A percentile compares a stretch with the other conserved stretches of the same genome.
These are phyloP conservation scores for Tubosaeta sp. DNA, from an alignment of 768 basidiomycete genomes.

Conservation along the genomic window DNA sequence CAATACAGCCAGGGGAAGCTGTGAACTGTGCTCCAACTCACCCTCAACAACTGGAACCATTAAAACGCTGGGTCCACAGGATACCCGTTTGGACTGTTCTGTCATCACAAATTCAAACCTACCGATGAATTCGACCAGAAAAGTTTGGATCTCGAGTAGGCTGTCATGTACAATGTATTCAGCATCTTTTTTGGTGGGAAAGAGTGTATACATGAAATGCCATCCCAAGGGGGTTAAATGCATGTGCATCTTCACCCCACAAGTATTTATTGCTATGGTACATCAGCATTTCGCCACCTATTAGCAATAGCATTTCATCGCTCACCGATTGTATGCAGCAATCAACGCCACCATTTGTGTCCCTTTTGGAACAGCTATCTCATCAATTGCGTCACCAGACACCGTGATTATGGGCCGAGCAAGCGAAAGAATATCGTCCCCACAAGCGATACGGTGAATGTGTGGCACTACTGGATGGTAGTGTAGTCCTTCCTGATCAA, in stretches of 20 bases:
- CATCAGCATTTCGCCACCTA: not conserved
- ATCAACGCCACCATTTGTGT: constrained; percentile 37
- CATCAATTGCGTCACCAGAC: constrained; percentile 37
- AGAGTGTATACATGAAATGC: constrained; percentile 27
- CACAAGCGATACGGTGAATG: constrained; percentile 46
- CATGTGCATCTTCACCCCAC: constrained; percentile 30
- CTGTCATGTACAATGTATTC: constrained; percentile 11
- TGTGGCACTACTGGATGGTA: constrained; percentile 49
- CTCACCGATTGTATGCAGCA: constrained; percentile 16
- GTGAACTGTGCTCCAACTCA: constrained; percentile 27
- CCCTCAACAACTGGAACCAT: constrained; percentile 36
- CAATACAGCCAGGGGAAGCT: constrained; percentile 31
- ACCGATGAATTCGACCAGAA: constrained; percentile 51
- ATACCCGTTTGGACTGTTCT: constrained; percentile 26
- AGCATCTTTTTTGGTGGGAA: not conserved
- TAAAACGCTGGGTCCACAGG: constrained; percentile 26
- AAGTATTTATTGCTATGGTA: constrained; percentile 21
- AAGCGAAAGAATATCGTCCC: constrained; percentile 41
- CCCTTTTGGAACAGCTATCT: constrained; percentile 11
- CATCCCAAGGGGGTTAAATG: constrained; percentile 31
- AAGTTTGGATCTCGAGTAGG: constrained; percentile 51
- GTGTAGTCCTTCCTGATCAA: constrained; percentile 33
- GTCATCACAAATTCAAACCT: constrained; percentile 48
- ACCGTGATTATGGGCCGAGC: not conserved
- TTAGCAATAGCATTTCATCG: not conserved